Evolutionary conservation across 139 green algal species (phyloP).

Genomic region (Coccomyxa sp.): DNA sequence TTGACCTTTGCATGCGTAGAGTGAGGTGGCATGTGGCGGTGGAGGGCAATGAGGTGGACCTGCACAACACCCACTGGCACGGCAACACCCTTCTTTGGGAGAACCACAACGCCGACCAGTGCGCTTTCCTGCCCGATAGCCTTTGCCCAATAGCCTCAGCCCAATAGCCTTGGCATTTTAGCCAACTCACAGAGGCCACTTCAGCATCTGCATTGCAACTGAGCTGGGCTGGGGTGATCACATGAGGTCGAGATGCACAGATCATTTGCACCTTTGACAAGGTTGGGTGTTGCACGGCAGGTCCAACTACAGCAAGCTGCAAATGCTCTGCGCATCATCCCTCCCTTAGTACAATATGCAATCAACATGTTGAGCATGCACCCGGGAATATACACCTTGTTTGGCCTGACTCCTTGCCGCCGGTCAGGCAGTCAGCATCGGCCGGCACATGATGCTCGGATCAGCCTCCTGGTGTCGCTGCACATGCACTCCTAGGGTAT

Average conservation of each 20-base stretch:
- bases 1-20: neutral
- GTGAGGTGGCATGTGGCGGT: constrained; percentile 34
- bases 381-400: no score
- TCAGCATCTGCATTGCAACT: neutral
- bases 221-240: neutral
- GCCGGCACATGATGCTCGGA: no score
- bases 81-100: constrained; percentile 21
- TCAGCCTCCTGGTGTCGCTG: no score
- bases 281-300: no score
- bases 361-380: no score
- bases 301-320: no score
- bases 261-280: neutral
- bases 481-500: no score
- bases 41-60: constrained; percentile 29
- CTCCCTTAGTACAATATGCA: no score
- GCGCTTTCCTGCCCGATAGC: constrained; percentile 12
- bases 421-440: no score
- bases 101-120: constrained; percentile 39
- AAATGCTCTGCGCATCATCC: no score
- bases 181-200: neutral
- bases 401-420: no score
- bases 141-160: no score
- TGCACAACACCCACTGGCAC: constrained; percentile 38
- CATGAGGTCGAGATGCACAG: neutral
- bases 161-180: constrained; percentile 32